Evolutionary conservation across 805 yeast species (phyloP), one percentile per base, ranked within the genome.

Genomic region (Wickerhamiella qilinensis): DNA sequence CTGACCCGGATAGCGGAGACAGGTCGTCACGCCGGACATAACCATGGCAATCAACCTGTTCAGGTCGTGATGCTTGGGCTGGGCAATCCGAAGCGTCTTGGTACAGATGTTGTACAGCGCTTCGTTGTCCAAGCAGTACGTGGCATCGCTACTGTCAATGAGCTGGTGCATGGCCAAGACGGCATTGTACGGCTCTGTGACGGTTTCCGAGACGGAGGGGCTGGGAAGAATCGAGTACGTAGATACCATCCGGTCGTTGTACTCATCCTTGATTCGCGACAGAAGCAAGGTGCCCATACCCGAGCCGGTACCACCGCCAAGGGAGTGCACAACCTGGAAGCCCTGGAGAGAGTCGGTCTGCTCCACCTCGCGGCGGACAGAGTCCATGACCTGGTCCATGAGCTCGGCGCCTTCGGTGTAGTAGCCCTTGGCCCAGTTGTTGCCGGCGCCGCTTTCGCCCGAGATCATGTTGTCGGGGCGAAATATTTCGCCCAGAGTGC

Each of bases 381-480:
- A 91, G 49, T 85, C 96, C 69, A 86, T 63, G 20, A 85, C 94
- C 15, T 91, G 74, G 55, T 86, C 95, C 37, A 85, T 86, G 50
- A 85, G 69, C 67, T 85, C 96, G 3, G 94, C 94, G 51, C 96
- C 96, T 61, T 85, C 96, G 32, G 96, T 85, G 67, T 85, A 85
- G 64, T 79, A 93, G 56, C 96, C 96, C 59, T 84, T 86, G 43
- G 96, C 96, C 95, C 95, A 85, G 50, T 82, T 93, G 58, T 85
- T 85, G 50, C 95, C 96, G 2, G 96, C 96, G 20, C 94, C 83
- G 33, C 88, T 76, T 61, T 83, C 91, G 36, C 95, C 95, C 51
- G 76, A 77, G 47, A 85, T 80, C 52, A 75, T 73, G 63, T 86
- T 85, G 57, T 85, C 96, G 24, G 96, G 96, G 63, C 94, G 77